Conservation (phyloP, 2,329 filamentous ascomycete species). For the Fusarium robinianum region DNA sequence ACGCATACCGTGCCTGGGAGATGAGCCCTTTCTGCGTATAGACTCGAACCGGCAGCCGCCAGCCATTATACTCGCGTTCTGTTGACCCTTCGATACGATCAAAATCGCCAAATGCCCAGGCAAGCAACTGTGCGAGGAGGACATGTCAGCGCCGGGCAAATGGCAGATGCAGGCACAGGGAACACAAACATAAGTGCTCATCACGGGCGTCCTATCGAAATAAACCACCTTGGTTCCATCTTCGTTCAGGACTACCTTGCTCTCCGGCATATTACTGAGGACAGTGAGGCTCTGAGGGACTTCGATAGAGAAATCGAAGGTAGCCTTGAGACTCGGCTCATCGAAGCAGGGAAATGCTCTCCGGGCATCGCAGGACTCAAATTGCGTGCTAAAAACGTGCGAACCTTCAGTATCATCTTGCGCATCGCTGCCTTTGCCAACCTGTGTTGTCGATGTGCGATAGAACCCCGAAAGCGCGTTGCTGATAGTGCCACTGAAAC, state of each 20-base stretch:
- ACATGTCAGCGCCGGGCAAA: no score
- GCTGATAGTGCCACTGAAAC: slow-evolving; percentile 81
- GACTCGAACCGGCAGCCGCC: slow-evolving; percentile 86
- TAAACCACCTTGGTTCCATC: slow-evolving; percentile 72
- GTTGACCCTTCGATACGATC: slow-evolving; percentile 93
- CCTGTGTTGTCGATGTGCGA: no score
- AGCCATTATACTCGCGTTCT: slow-evolving; percentile 84
- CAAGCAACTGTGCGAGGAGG: no score
- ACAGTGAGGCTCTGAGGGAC: slow-evolving; percentile 84
- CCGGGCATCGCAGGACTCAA: slow-evolving; percentile 92
- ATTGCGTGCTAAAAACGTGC: slow-evolving; percentile 90
- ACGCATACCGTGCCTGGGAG: slow-evolving; percentile 83
- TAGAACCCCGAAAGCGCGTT: slow-evolving; percentile 92
- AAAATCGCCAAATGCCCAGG: slow-evolving; percentile 95
- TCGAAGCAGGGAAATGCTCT: slow-evolving; percentile 97
- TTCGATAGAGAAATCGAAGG: slow-evolving; percentile 91
- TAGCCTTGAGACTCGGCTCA: slow-evolving; percentile 94
- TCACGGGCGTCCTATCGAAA: slow-evolving; percentile 81
- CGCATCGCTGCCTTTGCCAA: no score
- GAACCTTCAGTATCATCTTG: slow-evolving; percentile 70
- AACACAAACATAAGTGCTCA: slow-evolving; percentile 91
- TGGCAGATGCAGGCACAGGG: no score
- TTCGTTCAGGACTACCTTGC: slow-evolving; percentile 60
- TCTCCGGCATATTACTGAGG: slow-evolving; percentile 92
- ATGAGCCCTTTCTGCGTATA: slow-evolving; percentile 92